Conservation (phyloP, 352 stramenopile genomes). For the Globisporangium orthogonon region DNA sequence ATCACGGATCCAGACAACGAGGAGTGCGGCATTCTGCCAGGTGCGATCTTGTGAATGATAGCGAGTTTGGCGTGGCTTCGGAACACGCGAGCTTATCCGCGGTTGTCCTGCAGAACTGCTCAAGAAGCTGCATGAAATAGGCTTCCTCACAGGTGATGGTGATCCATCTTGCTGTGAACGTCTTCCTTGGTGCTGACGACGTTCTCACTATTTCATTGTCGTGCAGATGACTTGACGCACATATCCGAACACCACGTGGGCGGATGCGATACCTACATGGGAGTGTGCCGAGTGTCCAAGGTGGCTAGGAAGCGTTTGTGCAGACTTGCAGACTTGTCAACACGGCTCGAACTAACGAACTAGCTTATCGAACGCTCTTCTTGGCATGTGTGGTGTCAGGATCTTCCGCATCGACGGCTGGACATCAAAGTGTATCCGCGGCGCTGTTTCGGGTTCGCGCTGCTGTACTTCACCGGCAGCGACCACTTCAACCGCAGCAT, state of each 20-base stretch:
- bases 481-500: constrained; percentile 90
- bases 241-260: constrained; percentile 43
- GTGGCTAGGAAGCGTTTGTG: constrained; percentile 14
- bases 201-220: neutral
- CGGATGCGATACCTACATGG: constrained; percentile 83
- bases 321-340: too few relatives aligned
- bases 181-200: too few relatives aligned
- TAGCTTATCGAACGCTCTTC: too few relatives aligned
- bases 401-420: constrained; percentile 54
- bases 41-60: constrained; percentile 3
- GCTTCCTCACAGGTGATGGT: constrained; percentile 53
- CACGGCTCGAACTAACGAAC: too few relatives aligned
- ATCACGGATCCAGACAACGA: constrained; percentile 69
- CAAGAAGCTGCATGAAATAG: constrained; percentile 41
- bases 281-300: constrained; percentile 60
- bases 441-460: constrained; percentile 69
- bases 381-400: constrained; percentile 7
- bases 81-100: neutral
- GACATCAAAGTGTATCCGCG: constrained; percentile 88
- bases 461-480: constrained; percentile 90
- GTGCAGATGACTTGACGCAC: constrained; percentile 61
- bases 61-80: neutral
- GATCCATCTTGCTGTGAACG: neutral
- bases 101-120: constrained; percentile 29
- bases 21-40: constrained; percentile 57